phyloP scores from a whole-genome alignment of 1,284 basidiomycete genomes.

The Phellopilus nigrolimitatus region DNA sequence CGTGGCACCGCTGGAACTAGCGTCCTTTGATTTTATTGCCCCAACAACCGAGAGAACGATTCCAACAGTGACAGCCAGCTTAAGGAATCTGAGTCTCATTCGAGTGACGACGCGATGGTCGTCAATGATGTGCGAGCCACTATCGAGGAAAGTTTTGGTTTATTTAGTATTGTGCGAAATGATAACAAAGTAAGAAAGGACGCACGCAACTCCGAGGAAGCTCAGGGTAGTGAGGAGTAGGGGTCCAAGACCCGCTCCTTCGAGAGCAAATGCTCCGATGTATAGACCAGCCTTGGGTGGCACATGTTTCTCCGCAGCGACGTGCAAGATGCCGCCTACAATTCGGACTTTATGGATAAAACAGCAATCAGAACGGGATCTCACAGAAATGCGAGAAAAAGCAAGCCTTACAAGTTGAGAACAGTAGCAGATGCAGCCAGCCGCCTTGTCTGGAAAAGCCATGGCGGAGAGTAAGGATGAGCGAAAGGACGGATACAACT shows the following conservation, averaged over 20 bases:
- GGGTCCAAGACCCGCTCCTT: slow-evolving; percentile 48
- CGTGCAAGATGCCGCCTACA: slow-evolving; percentile 48
- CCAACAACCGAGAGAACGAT: slow-evolving; percentile 51
- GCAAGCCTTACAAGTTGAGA: slow-evolving; percentile 40
- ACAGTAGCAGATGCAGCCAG: slow-evolving; percentile 56
- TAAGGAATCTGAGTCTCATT: slow-evolving; percentile 35
- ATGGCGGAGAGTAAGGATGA: slow-evolving; percentile 44
- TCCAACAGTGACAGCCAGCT: slow-evolving; percentile 38
- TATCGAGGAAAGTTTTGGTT: slow-evolving; percentile 20
- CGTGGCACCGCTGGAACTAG: slow-evolving; percentile 13
- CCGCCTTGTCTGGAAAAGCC: slow-evolving; percentile 51
- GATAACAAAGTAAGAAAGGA: slow-evolving; percentile 18
- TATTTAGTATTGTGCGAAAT: background rate
- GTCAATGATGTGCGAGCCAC: slow-evolving; percentile 30
- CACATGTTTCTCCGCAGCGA: slow-evolving; percentile 42
- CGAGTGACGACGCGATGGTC: slow-evolving; percentile 20
- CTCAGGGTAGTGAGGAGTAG: slow-evolving; percentile 53
- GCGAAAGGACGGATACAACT: slow-evolving; percentile 42
- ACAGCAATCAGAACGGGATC: slow-evolving; percentile 13
- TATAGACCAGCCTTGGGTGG: slow-evolving; percentile 39
- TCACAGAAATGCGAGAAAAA: background rate
- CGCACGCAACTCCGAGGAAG: slow-evolving; percentile 57
- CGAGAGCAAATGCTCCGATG: slow-evolving; percentile 49
- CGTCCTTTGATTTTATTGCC: slow-evolving; percentile 25
- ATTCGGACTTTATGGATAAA: slow-evolving; percentile 42